These are phyloP conservation scores for Inga leiocalycina DNA, from an alignment of 306 rosid genomes.

Conservation along the genomic window DNA sequence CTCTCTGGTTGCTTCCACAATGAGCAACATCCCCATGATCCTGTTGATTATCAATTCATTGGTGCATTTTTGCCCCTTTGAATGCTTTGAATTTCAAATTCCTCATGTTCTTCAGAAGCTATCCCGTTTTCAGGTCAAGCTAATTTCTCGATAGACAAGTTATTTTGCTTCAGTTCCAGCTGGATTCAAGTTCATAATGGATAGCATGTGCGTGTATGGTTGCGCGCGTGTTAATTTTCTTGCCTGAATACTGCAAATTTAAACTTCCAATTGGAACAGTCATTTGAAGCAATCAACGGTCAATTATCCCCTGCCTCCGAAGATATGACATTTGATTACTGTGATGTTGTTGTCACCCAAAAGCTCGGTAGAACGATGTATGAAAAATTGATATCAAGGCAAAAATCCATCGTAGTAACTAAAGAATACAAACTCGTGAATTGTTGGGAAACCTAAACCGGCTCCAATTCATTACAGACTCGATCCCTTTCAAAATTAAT, in stretches of 20 bases:
- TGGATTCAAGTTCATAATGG: background rate
- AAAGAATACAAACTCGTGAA: constrained; percentile 8
- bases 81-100: constrained; percentile 36
- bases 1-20: constrained; percentile 31
- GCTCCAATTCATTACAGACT: constrained; percentile 24
- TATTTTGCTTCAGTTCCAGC: background rate
- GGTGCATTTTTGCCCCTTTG: background rate
- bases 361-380: background rate
- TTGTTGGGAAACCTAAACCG: constrained; percentile 19
- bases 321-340: background rate
- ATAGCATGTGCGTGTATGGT: background rate
- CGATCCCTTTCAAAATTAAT: constrained; percentile 26
- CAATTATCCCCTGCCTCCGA: background rate
- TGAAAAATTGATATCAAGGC: background rate
- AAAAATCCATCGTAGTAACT: background rate
- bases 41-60: constrained; percentile 7
- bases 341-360: background rate
- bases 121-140: constrained; percentile 6
- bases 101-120: constrained; percentile 17
- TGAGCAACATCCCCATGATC: constrained; percentile 28
- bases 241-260: background rate
- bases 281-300: background rate
- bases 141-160: background rate
- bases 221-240: too few relatives aligned
- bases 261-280: background rate